Base-by-base conservation (phyloP, 1,284 basidiomycete species). In the Apiotrichum gamsii region DNA sequence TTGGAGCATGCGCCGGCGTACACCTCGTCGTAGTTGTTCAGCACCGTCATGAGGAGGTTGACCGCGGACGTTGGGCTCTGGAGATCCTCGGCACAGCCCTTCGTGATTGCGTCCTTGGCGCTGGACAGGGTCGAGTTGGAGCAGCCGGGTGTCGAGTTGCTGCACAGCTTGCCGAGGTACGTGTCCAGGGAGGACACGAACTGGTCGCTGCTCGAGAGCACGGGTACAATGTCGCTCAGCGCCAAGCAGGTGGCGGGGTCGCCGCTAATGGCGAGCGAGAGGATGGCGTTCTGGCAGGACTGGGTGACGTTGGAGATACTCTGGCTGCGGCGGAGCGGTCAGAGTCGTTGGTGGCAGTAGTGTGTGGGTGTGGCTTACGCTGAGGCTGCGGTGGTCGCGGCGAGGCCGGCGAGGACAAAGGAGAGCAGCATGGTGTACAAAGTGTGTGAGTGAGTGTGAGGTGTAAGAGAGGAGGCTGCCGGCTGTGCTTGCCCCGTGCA, bases 81-180 rank as follows among this genome's bases (percentile, higher is more conserved):
- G 10, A 51, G 18, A 15, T 58, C 56, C 2, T 19, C 20, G 5
- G 23, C 19, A 34, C 56, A 58, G 18, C 42, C 42, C 13, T 21
- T 30, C 5, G 11, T 14, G 19, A 45, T 20, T 1, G 13, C 16
- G 18, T 4, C 11, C 43, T 58, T 36, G 23, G 66, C 67, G 9
- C 46, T 52, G 8, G 58, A 45, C 9, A 72, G 49, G 18, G 66
- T 67, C 4, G 56, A 40, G 56, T 69, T 67, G 33, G 57, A 57
- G 48, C 69, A 72, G 29, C 52, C 51, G 10, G 64, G 61, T 10
- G 66, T 66, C 25, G 45, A 49, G 20, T 47, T 45, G 9, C 54
- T 40, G 44, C 69, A 72, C 19, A 72, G 57, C 14, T 53, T 52
- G 30, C 37, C 40, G 36, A 70, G 57, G 56, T 69, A 70, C 21